These are phyloP conservation scores for Pythium plurisporium DNA, from an alignment of 352 stramenopile genomes.

Conservation along the genomic window DNA sequence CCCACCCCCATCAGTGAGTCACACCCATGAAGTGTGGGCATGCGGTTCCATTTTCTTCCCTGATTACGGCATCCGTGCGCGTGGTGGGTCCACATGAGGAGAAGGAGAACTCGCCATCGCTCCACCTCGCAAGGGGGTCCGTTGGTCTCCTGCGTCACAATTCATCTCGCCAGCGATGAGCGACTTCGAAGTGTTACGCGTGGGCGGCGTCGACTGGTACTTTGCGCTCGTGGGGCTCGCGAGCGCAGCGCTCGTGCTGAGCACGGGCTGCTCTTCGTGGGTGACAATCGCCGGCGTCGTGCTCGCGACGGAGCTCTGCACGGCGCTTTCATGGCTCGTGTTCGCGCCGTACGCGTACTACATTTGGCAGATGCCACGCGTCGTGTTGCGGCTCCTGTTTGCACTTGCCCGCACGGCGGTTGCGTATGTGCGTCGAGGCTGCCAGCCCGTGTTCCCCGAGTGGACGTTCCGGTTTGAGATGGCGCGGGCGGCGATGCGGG, in stretches of 20 bases:
- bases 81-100: no score
- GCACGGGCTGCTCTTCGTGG: neutral
- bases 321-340: conserved; percentile 2
- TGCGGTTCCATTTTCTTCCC: no score
- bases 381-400: conserved; percentile 3
- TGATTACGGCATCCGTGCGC: no score
- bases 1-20: no score
- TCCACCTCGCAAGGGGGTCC: no score
- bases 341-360: conserved; percentile 11
- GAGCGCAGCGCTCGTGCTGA: neutral
- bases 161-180: no score
- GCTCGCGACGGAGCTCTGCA: neutral
- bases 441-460: conserved; percentile 12
- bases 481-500: conserved; percentile 6
- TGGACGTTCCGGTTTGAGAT: conserved; percentile 22
- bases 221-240: neutral
- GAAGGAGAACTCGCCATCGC: no score
- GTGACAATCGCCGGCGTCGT: neutral
- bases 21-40: no score
- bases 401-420: neutral
- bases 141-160: neutral
- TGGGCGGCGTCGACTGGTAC: neutral
- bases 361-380: conserved; percentile 18
- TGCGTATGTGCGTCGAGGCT: conserved; percentile 8
- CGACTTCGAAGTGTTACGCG: conserved; percentile 3